phyloP scores from a whole-genome alignment of 139 green algal genomes.

The Chlorella ohadii region DNA sequence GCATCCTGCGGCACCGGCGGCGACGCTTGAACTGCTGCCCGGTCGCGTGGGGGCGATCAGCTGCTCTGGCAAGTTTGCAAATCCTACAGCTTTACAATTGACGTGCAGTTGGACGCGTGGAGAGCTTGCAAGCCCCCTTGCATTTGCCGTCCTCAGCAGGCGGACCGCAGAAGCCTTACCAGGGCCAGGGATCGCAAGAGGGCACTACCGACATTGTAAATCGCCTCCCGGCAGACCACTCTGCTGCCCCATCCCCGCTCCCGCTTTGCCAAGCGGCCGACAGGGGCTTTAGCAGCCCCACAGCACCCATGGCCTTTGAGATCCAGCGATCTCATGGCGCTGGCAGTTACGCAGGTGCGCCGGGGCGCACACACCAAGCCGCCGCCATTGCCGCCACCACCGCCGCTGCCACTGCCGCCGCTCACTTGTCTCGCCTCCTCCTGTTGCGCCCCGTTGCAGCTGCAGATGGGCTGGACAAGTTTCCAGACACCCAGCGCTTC shows the following conservation, averaged over 20 bases:
- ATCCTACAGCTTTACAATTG: no score
- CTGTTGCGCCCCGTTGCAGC: neutral
- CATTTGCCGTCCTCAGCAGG: no score
- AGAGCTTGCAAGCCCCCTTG: no score
- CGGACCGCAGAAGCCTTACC: no score
- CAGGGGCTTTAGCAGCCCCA: neutral
- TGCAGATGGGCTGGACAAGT: conserved; percentile 19
- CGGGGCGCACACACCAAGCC: neutral
- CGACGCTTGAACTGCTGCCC: no score
- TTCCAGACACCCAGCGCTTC: conserved; percentile 56
- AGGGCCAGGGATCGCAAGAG: neutral
- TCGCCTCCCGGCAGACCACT: no score
- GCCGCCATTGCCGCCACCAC: neutral
- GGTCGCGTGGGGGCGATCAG: neutral
- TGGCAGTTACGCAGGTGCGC: neutral
- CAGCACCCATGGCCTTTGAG: neutral
- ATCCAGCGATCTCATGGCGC: neutral
- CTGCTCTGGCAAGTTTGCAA: neutral
- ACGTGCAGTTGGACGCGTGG: no score
- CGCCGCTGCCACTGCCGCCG: neutral
- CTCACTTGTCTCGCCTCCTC: neutral
- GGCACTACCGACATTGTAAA: neutral
- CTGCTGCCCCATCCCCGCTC: neutral
- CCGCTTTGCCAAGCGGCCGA: neutral
- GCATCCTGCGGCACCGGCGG: neutral